Evolutionary conservation across 2,329 filamentous ascomycete genomes (phyloP), one percentile per base, ranked within the genome.

Genomic region (Ophiostoma tasmaniense): DNA sequence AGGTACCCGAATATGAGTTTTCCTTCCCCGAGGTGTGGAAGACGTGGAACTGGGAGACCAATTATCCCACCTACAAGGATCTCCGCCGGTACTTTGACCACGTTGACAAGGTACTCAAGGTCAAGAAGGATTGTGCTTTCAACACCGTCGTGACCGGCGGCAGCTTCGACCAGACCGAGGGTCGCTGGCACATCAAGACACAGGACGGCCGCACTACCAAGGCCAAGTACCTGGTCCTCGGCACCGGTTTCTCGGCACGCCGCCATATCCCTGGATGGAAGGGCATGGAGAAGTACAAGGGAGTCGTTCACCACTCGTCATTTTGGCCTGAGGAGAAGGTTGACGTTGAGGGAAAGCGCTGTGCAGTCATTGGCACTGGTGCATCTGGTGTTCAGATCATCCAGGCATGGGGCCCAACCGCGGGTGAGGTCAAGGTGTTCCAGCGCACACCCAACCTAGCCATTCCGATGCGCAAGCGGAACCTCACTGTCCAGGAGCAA

Each of bases 391-490:
- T 90, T 1, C 88, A 90, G 73, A 83, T 89, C 61, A 81, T 83
- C 0, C 88, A 90, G 72, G 86, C 85, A 67, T 84, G 83, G 76
- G 84, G 82, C 1, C 83, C 83, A 2, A 75, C 80, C 14, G 85
- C 82, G 0, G 81, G 79, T 6, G 76, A 83, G 1, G 72, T 90
- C 30, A 82, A 78, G 2, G 85, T 90, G 45, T 89, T 90, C 75
- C 87, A 90, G 73, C 82, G 89, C 13, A 90, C 87, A 0, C 88
- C 89, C 0, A 90, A 90, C 70, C 78, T 89, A 7, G 86, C 85
- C 0, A 73, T 90, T 0, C 87, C 87, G 0, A 89, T 90, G 85
- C 80, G 82, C 2, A 81, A 83, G 69, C 77, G 79, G 2, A 55
- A 77, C 0, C 77, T 88, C 35, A 82, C 80, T 0, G 77, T 75